Evolutionary conservation across 306 rosid genomes (phyloP).

Genomic region (Vigna trinervia): DNA sequence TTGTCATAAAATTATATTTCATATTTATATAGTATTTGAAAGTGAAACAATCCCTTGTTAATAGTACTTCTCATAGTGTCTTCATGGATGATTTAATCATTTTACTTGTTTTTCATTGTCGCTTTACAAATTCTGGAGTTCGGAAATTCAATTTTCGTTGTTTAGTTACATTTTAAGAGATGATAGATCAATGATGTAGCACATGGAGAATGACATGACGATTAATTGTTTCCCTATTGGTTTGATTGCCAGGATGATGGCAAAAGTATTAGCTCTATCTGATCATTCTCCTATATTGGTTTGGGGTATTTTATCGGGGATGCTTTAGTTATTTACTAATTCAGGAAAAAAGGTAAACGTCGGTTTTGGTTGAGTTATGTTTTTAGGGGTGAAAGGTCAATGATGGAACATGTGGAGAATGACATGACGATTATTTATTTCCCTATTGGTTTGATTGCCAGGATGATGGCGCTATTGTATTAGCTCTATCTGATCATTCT

Average conservation of each 20-base stretch:
- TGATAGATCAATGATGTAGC: neutral
- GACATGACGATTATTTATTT: constrained; percentile 49
- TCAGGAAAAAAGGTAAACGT: too few species aligned
- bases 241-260: constrained; percentile 58
- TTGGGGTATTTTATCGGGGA: too few species aligned
- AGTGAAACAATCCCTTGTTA: too few species aligned
- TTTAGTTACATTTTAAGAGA: too few species aligned
- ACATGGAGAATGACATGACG: constrained; percentile 50
- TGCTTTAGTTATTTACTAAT: too few species aligned
- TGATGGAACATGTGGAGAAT: constrained; percentile 8
- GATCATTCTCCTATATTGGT: constrained; percentile 23
- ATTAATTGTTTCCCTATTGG: constrained; percentile 54
- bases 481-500: constrained; percentile 63
- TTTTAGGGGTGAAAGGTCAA: neutral
- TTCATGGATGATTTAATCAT: neutral
- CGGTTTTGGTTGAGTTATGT: too few species aligned
- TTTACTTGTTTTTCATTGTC: neutral
- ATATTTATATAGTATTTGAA: too few species aligned
- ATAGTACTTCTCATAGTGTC: too few species aligned
- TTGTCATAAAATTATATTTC: too few species aligned
- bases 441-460: constrained; percentile 61
- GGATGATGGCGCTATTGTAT: constrained; percentile 53
- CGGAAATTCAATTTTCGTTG: neutral
- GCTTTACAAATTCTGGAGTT: too few species aligned
- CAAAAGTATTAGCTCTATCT: constrained; percentile 58